These are phyloP conservation scores for Nothophaeocryptopus gaeumannii DNA, from an alignment of 2,329 filamentous ascomycete genomes.

Conservation along the genomic window DNA sequence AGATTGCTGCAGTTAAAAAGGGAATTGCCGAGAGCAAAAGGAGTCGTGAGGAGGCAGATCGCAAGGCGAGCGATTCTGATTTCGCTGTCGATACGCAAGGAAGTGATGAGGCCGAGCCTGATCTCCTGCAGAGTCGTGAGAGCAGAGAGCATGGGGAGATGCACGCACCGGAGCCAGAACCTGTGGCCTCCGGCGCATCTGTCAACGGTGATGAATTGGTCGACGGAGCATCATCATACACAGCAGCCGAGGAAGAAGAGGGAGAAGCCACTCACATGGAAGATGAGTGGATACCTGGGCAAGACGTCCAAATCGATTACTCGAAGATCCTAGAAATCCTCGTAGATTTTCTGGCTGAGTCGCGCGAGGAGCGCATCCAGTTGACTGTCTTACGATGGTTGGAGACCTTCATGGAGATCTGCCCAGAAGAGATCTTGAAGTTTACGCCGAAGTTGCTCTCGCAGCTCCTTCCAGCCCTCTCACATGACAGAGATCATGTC, in stretches of 20 bases:
- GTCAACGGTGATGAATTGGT: constrained; percentile 37
- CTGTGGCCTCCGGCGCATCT: not conserved
- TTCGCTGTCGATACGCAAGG: constrained; percentile 9
- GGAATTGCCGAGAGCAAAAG: constrained; percentile 84
- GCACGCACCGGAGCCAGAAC: constrained; percentile 10
- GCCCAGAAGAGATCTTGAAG: constrained; percentile 89
- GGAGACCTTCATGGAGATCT: constrained; percentile 94
- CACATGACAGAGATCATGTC: constrained; percentile 84
- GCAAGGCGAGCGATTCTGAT: constrained; percentile 28
- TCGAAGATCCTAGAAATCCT: constrained; percentile 88
- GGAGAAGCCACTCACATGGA: constrained; percentile 51
- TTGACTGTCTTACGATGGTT: constrained; percentile 93
- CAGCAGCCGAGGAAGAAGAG: constrained; percentile 53
- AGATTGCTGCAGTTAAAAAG: constrained; percentile 88
- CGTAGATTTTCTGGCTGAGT: constrained; percentile 81
- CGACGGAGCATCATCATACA: constrained; percentile 52
- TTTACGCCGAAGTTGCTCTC: constrained; percentile 91
- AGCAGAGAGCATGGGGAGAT: constrained; percentile 21
- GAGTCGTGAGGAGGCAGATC: constrained; percentile 49
- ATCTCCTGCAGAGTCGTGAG: constrained; percentile 20
- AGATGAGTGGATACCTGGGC: constrained; percentile 94
- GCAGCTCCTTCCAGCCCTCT: constrained; percentile 89
- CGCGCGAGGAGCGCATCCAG: constrained; percentile 83
- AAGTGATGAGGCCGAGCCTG: constrained; percentile 11
- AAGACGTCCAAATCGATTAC: constrained; percentile 94